Base-by-base conservation (phyloP, 2,329 filamentous ascomycete species). In the Xylaria sp. region DNA sequence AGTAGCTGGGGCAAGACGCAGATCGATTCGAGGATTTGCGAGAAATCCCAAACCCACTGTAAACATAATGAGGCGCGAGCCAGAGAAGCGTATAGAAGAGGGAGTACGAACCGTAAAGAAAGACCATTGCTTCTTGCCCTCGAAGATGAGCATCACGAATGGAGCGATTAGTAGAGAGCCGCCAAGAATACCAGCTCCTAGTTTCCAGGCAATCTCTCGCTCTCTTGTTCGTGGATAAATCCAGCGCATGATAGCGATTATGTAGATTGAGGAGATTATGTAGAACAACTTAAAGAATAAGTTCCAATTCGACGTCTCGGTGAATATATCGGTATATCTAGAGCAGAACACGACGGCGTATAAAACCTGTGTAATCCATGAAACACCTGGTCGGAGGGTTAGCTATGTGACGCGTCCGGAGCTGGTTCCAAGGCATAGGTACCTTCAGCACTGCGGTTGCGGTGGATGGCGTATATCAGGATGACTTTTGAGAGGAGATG, bases 1-100 rank as follows among this genome's bases (percentile, higher is more conserved):
- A 97, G 87, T 1, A 98, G 90, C 79, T 98, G 95, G 0, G 95
- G 95, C 23, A 98, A 89, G 39, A 97, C 89, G 79, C 92, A 96
- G 68, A 97, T 89, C 39, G 93, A 95, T 81, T 98, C 95, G 76
- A 98, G 91, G 72, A 97, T 91, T 74, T 96, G 90, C 36, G 93
- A 97, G 81, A 97, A 97, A 66, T 90, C 87, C 92, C 93, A 97
- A 70, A 93, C 85, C 77, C 91, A 87, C 92, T 97, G 59, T 48
- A 20, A 56, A 23, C 9, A 15, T 4, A 64, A 57, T 65, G 39
- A 68, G 55, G 3, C 4, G 9, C 18, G 10, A 30, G 20, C 2
- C 6, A 1, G 15, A 28, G 15, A 6, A 34, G 25, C 12, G 32
- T 41, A 41, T 8, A 28, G 4, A 23, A 52, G 46, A 39, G 20